A percentile compares a stretch with the other conserved stretches of the same genome.
These are phyloP conservation scores for Angomonas ambiguus DNA, from an alignment of 208 protist species.

Conservation along the genomic window DNA sequence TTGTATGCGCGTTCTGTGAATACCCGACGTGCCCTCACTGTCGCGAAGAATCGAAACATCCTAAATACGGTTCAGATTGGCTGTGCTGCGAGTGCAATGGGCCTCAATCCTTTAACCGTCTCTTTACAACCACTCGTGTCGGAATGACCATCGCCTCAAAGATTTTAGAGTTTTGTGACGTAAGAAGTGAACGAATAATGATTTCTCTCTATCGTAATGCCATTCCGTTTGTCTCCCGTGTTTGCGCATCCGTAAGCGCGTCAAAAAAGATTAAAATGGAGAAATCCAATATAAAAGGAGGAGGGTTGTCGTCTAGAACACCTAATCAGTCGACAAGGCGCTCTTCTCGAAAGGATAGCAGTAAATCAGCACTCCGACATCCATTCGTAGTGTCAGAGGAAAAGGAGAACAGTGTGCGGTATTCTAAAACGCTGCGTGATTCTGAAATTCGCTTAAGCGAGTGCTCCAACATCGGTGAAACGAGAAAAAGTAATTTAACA, in stretches of 20 bases:
- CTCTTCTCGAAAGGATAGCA: not conserved
- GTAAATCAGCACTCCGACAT: too few relatives aligned
- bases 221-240: slow-evolving; percentile 10
- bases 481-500: not conserved
- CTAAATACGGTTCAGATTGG: slow-evolving; percentile 20
- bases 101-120: slow-evolving; percentile 47
- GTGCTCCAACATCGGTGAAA: not conserved
- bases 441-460: not conserved
- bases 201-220: slow-evolving; percentile 53
- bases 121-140: slow-evolving; percentile 53
- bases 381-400: not conserved
- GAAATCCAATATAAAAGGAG: not conserved
- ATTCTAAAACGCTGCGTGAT: not conserved
- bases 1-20: slow-evolving; percentile 52
- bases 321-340: not conserved
- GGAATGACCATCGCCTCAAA: slow-evolving; percentile 46
- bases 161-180: slow-evolving; percentile 70
- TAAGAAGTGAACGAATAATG: slow-evolving; percentile 48
- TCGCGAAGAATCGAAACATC: slow-evolving; percentile 22
- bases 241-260: slow-evolving; percentile 3
- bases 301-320: not conserved
- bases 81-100: slow-evolving; percentile 51
- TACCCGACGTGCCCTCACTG: slow-evolving; percentile 56
- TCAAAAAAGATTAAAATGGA: not conserved
- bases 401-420: not conserved